These are phyloP conservation scores for Paecilomyces dactylethromorphus DNA, from an alignment of 2,329 filamentous ascomycete species.

Conservation along the genomic window DNA sequence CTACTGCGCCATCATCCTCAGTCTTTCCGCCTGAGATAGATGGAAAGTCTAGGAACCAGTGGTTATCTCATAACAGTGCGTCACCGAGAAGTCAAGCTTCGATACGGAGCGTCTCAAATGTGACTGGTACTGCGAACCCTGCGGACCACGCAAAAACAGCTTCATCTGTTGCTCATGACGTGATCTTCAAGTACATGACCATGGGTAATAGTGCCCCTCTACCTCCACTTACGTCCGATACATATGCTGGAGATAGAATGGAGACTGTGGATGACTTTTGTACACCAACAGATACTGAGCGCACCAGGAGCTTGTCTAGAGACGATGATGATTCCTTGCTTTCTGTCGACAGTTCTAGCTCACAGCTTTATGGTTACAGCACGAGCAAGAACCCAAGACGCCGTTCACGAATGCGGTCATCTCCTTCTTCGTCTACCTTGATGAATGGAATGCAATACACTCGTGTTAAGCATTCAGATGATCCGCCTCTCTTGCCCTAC, in stretches of 20 bases:
- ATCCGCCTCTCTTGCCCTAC: slow-evolving; percentile 9
- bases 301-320: slow-evolving; percentile 14
- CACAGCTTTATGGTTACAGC: slow-evolving; percentile 35
- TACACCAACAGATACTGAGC: slow-evolving; percentile 8
- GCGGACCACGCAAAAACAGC: slow-evolving; percentile 12
- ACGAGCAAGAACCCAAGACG: slow-evolving; percentile 24
- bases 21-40: slow-evolving; percentile 10
- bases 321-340: slow-evolving; percentile 12
- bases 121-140: slow-evolving; percentile 14
- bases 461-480: slow-evolving; percentile 19
- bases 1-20: slow-evolving; percentile 9
- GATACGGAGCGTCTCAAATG: slow-evolving; percentile 12
- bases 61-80: slow-evolving; percentile 9
- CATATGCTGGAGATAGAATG: slow-evolving; percentile 10
- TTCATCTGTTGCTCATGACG: slow-evolving; percentile 17
- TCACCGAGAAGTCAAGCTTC: slow-evolving; percentile 10
- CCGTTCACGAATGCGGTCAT: slow-evolving; percentile 15
- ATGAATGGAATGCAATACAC: slow-evolving; percentile 37
- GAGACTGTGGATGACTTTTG: slow-evolving; percentile 16
- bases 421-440: slow-evolving; percentile 23
- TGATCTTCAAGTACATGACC: slow-evolving; percentile 23
- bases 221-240: slow-evolving; percentile 6
- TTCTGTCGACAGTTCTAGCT: slow-evolving; percentile 22
- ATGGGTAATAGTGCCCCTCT: slow-evolving; percentile 13
- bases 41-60: slow-evolving; percentile 11